Base-by-base conservation (phyloP, 768 basidiomycete species). In the Calocybe indica region DNA sequence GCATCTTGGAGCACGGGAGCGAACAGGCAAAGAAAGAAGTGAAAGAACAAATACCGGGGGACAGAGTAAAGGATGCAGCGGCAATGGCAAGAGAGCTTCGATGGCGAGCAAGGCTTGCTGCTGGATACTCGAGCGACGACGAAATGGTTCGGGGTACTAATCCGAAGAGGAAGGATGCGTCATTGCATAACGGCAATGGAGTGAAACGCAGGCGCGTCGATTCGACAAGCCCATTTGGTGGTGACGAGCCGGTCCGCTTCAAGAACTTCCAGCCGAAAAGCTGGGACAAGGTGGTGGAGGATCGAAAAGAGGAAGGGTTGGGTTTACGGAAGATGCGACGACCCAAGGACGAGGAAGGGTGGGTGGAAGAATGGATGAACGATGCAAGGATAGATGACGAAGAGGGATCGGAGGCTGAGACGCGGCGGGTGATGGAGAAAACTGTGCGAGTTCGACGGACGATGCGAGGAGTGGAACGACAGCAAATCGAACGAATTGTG, bases 41-140 rank as follows among this genome's bases (percentile, higher is more conserved):
- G 2, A 85, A 79, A 58, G 92, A 94, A 45, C 80, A 88, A 48
- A 80, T 95, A 13, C 93, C 93, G 1, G 55, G 60, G 7, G 92
- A 94, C 54, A 79, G 82, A 46, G 78, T 93, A 49, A 88, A 88
- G 59, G 93, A 96, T 65, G 78, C 86, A 12, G 69, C 86, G 3
- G 85, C 85, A 2, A 61, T 92, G 46, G 91, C 91, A 12, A 72
- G 90, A 53, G 93, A 96, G 61, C 66, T 96, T 38, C 73, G 87
- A 38, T 96, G 93, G 93, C 76, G 93, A 42, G 74, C 84, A 29
- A 77, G 78, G 47, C 64, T 80, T 38, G 79, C 80, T 5, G 65
- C 72, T 5, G 85, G 86, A 29, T 69, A 78, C 49, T 60, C 69
- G 11, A 88, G 85, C 55, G 87, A 88, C 44, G 85, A 85, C 46